These are phyloP conservation scores for Ophiobolus disseminans DNA, from an alignment of 2,329 filamentous ascomycete genomes.

Conservation along the genomic window DNA sequence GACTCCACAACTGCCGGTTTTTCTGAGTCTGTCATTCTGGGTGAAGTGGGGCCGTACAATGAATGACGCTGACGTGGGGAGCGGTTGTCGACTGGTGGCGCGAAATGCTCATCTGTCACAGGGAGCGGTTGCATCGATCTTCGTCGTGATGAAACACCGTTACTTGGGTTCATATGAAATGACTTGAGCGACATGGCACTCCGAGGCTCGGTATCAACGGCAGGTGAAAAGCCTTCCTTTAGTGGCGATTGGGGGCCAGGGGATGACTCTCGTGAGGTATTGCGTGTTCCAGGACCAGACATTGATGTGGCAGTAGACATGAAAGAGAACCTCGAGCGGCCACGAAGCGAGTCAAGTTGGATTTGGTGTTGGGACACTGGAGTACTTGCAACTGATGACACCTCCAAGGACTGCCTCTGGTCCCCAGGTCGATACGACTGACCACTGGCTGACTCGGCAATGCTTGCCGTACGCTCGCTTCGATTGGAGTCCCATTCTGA, in stretches of 20 bases:
- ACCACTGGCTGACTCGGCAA: constrained; percentile 39
- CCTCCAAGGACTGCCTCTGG: constrained; percentile 43
- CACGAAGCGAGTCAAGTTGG: constrained; percentile 47
- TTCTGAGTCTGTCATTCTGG: constrained; percentile 22
- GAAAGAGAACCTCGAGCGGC: constrained; percentile 47
- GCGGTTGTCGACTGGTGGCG: constrained; percentile 24
- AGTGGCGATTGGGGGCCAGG: constrained; percentile 45
- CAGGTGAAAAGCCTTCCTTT: constrained; percentile 30
- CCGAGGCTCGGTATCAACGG: constrained; percentile 38
- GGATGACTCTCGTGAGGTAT: constrained; percentile 47
- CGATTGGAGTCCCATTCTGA: constrained; percentile 42
- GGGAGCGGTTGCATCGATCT: constrained; percentile 50
- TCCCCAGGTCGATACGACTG: constrained; percentile 35
- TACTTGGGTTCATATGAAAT: constrained; percentile 48
- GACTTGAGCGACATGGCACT: constrained; percentile 47
- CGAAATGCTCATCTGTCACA: constrained; percentile 43
- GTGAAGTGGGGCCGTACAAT: constrained; percentile 37
- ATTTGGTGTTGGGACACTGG: constrained; percentile 44
- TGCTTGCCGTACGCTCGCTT: constrained; percentile 34
- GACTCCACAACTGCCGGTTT: constrained; percentile 8
- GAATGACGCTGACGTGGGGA: constrained; percentile 39
- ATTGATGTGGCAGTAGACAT: constrained; percentile 47
- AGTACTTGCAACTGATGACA: constrained; percentile 45
- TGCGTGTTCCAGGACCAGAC: constrained; percentile 40
- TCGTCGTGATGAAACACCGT: constrained; percentile 36